Base-by-base conservation (phyloP, 352 stramenopile species). In the Globisporangium irregulare region DNA sequence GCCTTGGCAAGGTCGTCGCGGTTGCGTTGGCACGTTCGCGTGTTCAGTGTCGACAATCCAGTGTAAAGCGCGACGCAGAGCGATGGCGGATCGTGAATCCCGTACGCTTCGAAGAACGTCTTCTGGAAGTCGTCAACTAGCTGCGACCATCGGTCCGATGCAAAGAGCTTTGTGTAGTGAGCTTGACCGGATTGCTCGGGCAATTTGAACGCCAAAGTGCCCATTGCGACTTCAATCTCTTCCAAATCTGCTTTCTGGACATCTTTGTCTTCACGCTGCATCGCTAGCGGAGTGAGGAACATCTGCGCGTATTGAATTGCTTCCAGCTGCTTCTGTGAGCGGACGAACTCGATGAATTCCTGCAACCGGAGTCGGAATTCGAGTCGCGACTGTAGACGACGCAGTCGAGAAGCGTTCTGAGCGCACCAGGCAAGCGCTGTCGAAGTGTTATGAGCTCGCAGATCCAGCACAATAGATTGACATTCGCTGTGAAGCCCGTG, bases 311-410 rank as follows among this genome's bases (percentile, higher is more conserved):
- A 91, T 38, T 90, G 67, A 15, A 95, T 79, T 24, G 87, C 87
- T 24, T 91, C 80, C n/a, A 93, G 69, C 10, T 80, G 80, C 65
- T 92, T 86, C 59, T 77, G 77, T 3, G 77, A 76, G 57, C 87
- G 87, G n/a, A 93, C 83, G n/a, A 89, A 72, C 66, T 93, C 87
- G 24, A 95, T 72, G 67, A 93, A 91, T 63, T 89, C 82, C 67
- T 95, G 87, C 32, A 93, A 60, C 8, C 87, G 77, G 36, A 95
- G 56, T 9, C 83, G 81, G 46, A 95, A 92, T 61, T 93, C 84
- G n/a, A 95, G 55, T 22, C 70, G 73, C 6, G 87, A 93, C 59
- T 87, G 79, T 18, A 95, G 64, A 18, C 87, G 85, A 48, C 87
- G 82, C 32, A 95, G 66, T 3, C 87, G 82, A 24, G 87, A 87